Conservation (phyloP, 495 filamentous ascomycete genomes). For the Penicillium argentinense region DNA sequence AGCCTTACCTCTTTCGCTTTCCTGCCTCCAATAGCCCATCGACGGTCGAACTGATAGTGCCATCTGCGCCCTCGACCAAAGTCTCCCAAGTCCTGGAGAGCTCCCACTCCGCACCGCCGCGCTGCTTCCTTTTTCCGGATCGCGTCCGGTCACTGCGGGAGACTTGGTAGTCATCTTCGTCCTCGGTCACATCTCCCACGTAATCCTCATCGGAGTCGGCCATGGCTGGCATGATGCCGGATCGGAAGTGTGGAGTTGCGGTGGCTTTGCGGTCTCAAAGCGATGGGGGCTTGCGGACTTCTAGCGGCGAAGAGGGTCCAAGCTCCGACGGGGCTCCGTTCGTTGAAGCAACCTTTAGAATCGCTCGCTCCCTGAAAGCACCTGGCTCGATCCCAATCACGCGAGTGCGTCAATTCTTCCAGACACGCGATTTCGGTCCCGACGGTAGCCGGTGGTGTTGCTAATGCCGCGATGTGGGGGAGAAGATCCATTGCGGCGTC, state of each 20-base stretch:
- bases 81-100: slow-evolving; percentile 62
- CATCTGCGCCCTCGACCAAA: slow-evolving; percentile 70
- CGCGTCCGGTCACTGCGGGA: slow-evolving; percentile 39
- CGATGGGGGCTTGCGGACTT: slow-evolving; percentile 28
- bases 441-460: slow-evolving; percentile 28
- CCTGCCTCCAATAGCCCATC: slow-evolving; percentile 67
- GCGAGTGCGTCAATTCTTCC: not conserved
- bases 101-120: slow-evolving; percentile 58
- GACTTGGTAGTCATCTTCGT: slow-evolving; percentile 72
- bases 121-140: slow-evolving; percentile 51
- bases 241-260: slow-evolving; percentile 30
- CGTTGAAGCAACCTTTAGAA: slow-evolving; percentile 9
- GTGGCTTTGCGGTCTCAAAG: too few species aligned
- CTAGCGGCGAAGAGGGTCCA: slow-evolving; percentile 68
- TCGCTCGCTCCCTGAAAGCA: not conserved
- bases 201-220: slow-evolving; percentile 79
- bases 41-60: slow-evolving; percentile 68
- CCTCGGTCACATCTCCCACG: slow-evolving; percentile 72
- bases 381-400: not conserved
- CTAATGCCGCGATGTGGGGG: slow-evolving; percentile 38
- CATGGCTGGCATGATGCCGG: slow-evolving; percentile 26
- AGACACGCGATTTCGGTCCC: too few species aligned
- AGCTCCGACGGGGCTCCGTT: slow-evolving; percentile 42
- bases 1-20: slow-evolving; percentile 69
- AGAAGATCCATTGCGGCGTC: slow-evolving; percentile 36